A percentile compares a stretch with the other conserved stretches of the same genome.
Evolutionary conservation across 228 moss, liverwort and hornwort species (phyloP).

Genomic region (Sphagnum fallax): DNA sequence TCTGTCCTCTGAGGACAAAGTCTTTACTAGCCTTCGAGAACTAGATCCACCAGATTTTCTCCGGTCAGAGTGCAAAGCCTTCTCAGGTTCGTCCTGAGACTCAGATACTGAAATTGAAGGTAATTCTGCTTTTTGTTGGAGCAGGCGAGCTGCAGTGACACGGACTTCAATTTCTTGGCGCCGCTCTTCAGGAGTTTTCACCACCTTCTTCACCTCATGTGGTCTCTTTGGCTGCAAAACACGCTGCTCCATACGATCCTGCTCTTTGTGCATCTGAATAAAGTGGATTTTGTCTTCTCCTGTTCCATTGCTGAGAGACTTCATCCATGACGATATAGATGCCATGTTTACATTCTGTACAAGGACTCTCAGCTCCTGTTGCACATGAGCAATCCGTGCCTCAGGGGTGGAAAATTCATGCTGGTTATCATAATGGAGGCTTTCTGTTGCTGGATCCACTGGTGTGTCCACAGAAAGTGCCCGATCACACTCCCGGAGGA

Average conservation of each 20-base stretch:
- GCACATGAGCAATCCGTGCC: conserved; percentile 26
- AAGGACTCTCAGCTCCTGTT: conserved; percentile 27
- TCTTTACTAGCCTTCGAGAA: conserved; percentile 22
- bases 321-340: conserved; percentile 43
- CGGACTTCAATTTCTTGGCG: conserved; percentile 46
- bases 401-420: conserved; percentile 31
- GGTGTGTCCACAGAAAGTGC: conserved; percentile 28
- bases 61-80: conserved; percentile 17
- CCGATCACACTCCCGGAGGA: conserved; percentile 34
- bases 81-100: conserved; percentile 17
- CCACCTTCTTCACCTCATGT: conserved; percentile 32
- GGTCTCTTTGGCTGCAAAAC: conserved; percentile 35
- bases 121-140: conserved; percentile 27
- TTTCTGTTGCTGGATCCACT: conserved; percentile 39
- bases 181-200: conserved; percentile 35
- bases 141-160: conserved; percentile 38
- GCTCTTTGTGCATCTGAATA: conserved; percentile 37
- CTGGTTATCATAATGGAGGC: conserved; percentile 31
- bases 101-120: conserved; percentile 8
- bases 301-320: conserved; percentile 24
- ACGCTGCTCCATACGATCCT: conserved; percentile 36
- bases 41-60: conserved; percentile 26
- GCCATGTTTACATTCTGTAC: conserved; percentile 40
- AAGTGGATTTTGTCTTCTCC: conserved; percentile 40
- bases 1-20: conserved; percentile 21